These are phyloP conservation scores for Volutella citrinella DNA, from an alignment of 2,329 filamentous ascomycete genomes.

Conservation along the genomic window DNA sequence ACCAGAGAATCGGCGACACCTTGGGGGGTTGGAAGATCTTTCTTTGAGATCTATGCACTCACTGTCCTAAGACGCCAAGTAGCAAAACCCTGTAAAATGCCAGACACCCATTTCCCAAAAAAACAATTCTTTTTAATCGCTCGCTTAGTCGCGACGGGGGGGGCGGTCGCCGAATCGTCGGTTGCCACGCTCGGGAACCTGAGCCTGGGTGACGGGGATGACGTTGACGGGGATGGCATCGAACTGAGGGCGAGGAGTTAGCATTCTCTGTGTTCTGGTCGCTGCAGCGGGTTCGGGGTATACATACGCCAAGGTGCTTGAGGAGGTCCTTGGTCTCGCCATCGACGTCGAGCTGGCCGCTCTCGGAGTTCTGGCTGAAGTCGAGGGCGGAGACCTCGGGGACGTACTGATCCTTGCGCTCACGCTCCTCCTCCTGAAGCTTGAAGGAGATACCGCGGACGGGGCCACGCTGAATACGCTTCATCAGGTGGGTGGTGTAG, in stretches of 20 bases:
- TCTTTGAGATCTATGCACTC: conserved; percentile 58
- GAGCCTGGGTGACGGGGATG: conserved; percentile 83
- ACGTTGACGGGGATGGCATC: conserved; percentile 97
- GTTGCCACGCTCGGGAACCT: conserved; percentile 74
- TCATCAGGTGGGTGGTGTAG: conserved; percentile 99
- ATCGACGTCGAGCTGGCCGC: conserved; percentile 91
- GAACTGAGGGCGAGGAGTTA: conserved; percentile 80
- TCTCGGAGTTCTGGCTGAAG: conserved; percentile 92
- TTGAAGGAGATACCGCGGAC: conserved; percentile 99
- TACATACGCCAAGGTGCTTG: conserved; percentile 96
- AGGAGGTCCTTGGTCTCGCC: conserved; percentile 98
- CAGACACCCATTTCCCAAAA: conserved; percentile 39
- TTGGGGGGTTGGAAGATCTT: conserved; percentile 61
- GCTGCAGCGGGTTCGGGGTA: background rate
- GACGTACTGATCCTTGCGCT: conserved; percentile 99
- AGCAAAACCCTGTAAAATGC: conserved; percentile 43
- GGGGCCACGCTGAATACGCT: conserved; percentile 98
- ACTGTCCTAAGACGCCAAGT: conserved; percentile 58
- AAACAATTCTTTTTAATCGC: conserved; percentile 31
- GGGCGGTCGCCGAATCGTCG: conserved; percentile 72
- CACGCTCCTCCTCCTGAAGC: conserved; percentile 99
- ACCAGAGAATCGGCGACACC: conserved; percentile 85
- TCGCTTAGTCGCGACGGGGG: conserved; percentile 35
- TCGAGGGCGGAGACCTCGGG: conserved; percentile 98
- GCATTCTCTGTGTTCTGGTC: too few relatives aligned